phyloP scores from a whole-genome alignment of 2,329 filamentous ascomycete species.

The Endoconidiophora polonica region DNA sequence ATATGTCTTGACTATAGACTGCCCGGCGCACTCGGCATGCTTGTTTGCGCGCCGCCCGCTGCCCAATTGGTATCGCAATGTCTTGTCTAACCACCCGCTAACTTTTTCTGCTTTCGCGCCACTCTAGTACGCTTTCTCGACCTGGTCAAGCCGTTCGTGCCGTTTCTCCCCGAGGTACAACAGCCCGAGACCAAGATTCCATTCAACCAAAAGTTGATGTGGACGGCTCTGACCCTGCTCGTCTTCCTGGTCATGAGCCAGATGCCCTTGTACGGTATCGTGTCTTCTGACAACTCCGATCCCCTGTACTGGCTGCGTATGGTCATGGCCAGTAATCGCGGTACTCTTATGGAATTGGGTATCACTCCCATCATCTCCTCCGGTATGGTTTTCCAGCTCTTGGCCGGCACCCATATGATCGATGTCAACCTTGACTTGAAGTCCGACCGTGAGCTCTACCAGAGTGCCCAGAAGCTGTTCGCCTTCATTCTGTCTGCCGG shows the following conservation, averaged over 20 bases:
- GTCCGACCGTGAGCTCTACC: slow-evolving; percentile 98
- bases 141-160: slow-evolving; percentile 98
- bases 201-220: slow-evolving; percentile 98
- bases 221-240: slow-evolving; percentile 82
- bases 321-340: slow-evolving; percentile 98
- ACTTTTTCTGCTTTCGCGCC: slow-evolving; percentile 1
- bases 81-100: slow-evolving; percentile 1
- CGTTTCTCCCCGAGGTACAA: slow-evolving; percentile 97
- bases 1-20: background rate
- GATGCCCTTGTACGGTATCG: slow-evolving; percentile 98
- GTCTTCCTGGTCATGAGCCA: slow-evolving; percentile 99
- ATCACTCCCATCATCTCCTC: slow-evolving; percentile 99
- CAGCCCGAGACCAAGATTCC: slow-evolving; percentile 96
- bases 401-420: slow-evolving; percentile 97
- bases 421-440: slow-evolving; percentile 99
- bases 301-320: slow-evolving; percentile 99
- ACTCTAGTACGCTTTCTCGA: slow-evolving; percentile 89
- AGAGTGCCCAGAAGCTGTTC: slow-evolving; percentile 97
- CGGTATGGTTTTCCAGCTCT: slow-evolving; percentile 99
- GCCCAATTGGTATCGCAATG: background rate
- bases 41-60: background rate
- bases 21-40: background rate
- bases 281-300: slow-evolving; percentile 95
- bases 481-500: slow-evolving; percentile 96
- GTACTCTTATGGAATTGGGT: slow-evolving; percentile 89